Percentiles rank a stretch among this genome's conserved stretches.
Conservation (phyloP, 805 yeast genomes). For the Danielia oregonensis region DNA sequence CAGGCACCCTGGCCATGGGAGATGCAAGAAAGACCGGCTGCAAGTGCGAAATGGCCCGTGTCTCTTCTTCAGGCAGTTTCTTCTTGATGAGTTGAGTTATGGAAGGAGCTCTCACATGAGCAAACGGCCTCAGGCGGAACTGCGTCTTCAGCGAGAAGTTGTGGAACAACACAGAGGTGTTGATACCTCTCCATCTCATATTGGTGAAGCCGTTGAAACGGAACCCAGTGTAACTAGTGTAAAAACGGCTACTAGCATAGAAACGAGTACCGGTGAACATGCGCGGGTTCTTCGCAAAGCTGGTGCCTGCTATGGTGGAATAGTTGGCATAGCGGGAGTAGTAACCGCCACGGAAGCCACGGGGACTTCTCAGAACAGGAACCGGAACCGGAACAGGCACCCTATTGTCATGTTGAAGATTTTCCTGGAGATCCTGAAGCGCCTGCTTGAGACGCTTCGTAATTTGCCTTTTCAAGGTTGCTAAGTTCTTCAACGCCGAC, state of each 20-base stretch:
- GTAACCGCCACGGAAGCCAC: conserved; percentile 1
- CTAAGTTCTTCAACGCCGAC: conserved; percentile 33
- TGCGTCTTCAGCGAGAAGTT: conserved; percentile 14
- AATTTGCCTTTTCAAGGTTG: conserved; percentile 40
- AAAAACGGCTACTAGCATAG: conserved; percentile 7
- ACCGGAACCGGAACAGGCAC: conserved; percentile 43
- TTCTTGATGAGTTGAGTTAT: conserved; percentile 14
- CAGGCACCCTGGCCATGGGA: conserved; percentile 2
- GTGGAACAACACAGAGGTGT: conserved; percentile 12
- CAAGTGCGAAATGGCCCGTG: background rate
- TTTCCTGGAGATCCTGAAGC: conserved; percentile 44
- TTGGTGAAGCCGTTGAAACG: conserved; percentile 6
- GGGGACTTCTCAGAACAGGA: background rate
- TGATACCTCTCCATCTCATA: conserved; percentile 16
- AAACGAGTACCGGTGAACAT: conserved; percentile 6
- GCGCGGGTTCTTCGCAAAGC: background rate
- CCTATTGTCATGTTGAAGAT: conserved; percentile 20
- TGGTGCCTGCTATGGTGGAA: background rate
- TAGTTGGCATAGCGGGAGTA: background rate
- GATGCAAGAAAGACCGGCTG: background rate
- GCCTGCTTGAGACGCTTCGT: conserved; percentile 45
- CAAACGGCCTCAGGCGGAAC: conserved; percentile 15
- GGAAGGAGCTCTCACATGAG: conserved; percentile 11
- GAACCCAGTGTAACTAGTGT: conserved; percentile 4
- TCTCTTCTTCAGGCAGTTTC: background rate